Evolutionary conservation across 305 asterid species (phyloP).

Genomic region (Fraxinus baroniana): DNA sequence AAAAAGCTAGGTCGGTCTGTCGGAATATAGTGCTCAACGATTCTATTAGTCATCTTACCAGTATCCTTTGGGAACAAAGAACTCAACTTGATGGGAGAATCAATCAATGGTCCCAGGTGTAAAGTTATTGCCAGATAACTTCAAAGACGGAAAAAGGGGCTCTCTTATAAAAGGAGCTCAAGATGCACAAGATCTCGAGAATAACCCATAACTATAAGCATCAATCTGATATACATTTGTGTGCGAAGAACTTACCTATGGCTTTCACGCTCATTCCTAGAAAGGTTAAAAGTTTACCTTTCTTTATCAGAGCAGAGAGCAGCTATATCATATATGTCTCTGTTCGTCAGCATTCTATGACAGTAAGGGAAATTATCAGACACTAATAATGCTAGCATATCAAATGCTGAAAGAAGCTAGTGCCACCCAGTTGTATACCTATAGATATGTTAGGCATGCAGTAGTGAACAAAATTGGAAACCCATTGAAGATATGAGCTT

Average conservation of each 20-base stretch:
- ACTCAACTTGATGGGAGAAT: background rate
- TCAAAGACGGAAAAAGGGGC: background rate
- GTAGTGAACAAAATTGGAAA: background rate
- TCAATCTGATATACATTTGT: background rate
- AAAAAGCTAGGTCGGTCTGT: background rate
- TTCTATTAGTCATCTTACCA: background rate
- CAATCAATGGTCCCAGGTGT: background rate
- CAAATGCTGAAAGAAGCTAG: background rate
- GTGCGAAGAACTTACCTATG: background rate
- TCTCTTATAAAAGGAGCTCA: background rate
- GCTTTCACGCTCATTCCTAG: background rate
- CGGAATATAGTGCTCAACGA: background rate
- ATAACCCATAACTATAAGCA: background rate
- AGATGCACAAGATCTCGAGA: background rate
- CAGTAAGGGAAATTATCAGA: constrained; percentile 16
- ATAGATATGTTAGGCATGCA: background rate
- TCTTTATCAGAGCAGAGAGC: constrained; percentile 60
- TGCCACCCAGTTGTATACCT: background rate
- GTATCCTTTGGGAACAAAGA: background rate
- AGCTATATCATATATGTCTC: constrained; percentile 72
- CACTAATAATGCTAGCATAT: background rate
- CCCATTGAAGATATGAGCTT: background rate
- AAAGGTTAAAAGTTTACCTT: constrained; percentile 37
- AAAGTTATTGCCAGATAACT: background rate
- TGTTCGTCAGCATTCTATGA: constrained; percentile 68